A percentile compares a stretch with the other conserved stretches of the same genome.
These are phyloP conservation scores for Mortierella sp. DNA, from an alignment of 371 early-diverging fungal species.

Conservation along the genomic window DNA sequence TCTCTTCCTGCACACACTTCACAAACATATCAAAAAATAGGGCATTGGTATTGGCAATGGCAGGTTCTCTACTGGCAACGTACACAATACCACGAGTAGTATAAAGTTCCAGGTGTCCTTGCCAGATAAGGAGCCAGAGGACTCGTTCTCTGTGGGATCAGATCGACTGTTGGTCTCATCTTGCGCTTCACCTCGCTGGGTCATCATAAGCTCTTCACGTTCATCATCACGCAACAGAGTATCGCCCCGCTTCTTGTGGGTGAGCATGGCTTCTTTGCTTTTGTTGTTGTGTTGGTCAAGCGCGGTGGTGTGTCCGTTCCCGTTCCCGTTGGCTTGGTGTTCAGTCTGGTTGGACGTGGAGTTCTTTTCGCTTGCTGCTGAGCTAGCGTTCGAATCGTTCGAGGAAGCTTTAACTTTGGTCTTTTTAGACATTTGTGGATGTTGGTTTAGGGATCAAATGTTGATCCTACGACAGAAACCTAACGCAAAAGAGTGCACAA, in stretches of 20 bases:
- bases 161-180: slow-evolving; percentile 1
- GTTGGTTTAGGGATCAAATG: slow-evolving; percentile 14
- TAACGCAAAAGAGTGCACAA: not conserved
- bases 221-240: slow-evolving; percentile 24
- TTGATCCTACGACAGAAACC: not conserved
- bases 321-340: not conserved
- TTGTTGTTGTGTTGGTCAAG: slow-evolving; percentile 17
- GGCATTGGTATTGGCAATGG: not conserved
- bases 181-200: slow-evolving; percentile 3
- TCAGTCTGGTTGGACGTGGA: too few species aligned
- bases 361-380: slow-evolving; percentile 2
- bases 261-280: slow-evolving; percentile 20
- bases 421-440: slow-evolving; percentile 32
- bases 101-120: slow-evolving; percentile 74
- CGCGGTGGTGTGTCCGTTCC: slow-evolving; percentile 28
- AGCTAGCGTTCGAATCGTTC: slow-evolving; percentile 14
- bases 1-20: too few species aligned
- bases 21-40: not conserved
- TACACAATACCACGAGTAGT: slow-evolving; percentile 77
- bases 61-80: slow-evolving; percentile 23
- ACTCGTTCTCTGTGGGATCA: slow-evolving; percentile 4
- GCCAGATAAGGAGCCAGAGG: slow-evolving; percentile 24
- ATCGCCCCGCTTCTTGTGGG: slow-evolving; percentile 38
- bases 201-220: slow-evolving; percentile 45
- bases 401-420: slow-evolving; percentile 29